phyloP scores from a whole-genome alignment of 805 yeast species.

The Starmerella powellii region DNA sequence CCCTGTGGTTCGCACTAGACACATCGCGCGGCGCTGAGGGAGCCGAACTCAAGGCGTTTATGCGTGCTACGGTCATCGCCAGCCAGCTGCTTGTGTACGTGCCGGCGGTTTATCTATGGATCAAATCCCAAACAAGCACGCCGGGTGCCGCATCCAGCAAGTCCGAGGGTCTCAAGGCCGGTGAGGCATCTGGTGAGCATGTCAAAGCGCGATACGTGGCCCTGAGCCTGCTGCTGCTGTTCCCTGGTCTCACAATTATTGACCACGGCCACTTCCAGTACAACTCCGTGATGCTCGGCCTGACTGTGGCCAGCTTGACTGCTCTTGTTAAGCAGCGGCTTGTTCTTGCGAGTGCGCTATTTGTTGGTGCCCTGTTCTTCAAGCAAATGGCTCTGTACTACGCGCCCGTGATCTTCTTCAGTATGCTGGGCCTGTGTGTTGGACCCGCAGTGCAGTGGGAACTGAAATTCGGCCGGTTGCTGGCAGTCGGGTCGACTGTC shows the following conservation, averaged over 20 bases:
- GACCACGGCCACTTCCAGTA: conserved; percentile 98
- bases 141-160: no score
- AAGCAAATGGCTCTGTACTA: conserved; percentile 95
- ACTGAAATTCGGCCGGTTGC: conserved; percentile 32
- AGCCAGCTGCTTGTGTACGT: conserved; percentile 66
- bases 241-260: conserved; percentile 68
- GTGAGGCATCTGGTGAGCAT: no score
- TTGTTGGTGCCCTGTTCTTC: conserved; percentile 66
- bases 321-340: conserved; percentile 49
- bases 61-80: conserved; percentile 67
- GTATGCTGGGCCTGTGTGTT: conserved; percentile 53
- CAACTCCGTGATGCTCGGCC: conserved; percentile 88
- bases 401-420: conserved; percentile 77
- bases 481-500: conserved; percentile 54
- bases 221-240: conserved; percentile 67
- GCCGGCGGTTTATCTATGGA: conserved; percentile 52
- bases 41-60: conserved; percentile 56
- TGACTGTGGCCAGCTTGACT: conserved; percentile 55
- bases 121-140: no score
- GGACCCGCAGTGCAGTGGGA: conserved; percentile 21
- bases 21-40: conserved; percentile 66
- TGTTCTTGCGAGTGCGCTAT: conserved; percentile 60
- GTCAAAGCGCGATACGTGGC: conserved; percentile 48
- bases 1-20: conserved; percentile 65
- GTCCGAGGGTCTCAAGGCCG: no score